Base-by-base conservation (phyloP, 129 eudicot species). In the Pulicaria dysenterica region DNA sequence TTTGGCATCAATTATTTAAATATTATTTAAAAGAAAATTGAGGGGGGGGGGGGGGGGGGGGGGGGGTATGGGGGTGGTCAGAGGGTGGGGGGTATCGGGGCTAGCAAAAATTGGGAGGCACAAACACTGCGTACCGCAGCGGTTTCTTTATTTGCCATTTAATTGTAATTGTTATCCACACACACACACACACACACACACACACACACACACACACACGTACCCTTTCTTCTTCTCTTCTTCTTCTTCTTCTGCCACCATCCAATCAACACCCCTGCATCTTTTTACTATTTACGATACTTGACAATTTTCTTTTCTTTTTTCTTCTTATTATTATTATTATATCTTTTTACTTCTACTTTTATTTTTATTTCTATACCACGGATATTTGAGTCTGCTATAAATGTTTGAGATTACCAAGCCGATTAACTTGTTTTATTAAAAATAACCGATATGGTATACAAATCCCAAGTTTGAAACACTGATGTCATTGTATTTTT, bases 21-120 rank as follows among this genome's bases (percentile, higher is more conserved):
- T n/a, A n/a, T n/a, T n/a, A n/a, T n/a, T n/a, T n/a, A n/a, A n/a
- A n/a, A n/a, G n/a, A n/a, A n/a, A n/a, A n/a, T n/a, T n/a, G n/a
- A n/a, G 31, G 31, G 1, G 31, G 31, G 31, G 31, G 1, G 31
- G 31, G 31, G 31, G 1, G 31, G 31, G 31, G 31, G 1, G 31
- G 31, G 31, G 31, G 31, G 31, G 31, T 24, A 24, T 24, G 31
- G 31, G 1, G 63, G 63, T 40, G 14, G 73, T n/a, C 5, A 50
- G 51, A 2, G n/a, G 14, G 65, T 17, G 2, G 64, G 53, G 2
- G 64, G 53, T 70, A 24, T 71, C 4, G 75, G 64, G 75, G 42
- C 54, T 56, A 72, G 56, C 67, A 72, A 72, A 58, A 58, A 72
- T 45, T 72, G 76, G 76, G 67, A 58, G 76, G 3, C 67, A 72